These are phyloP conservation scores for Stagonosporopsis chrysanthemi DNA, from an alignment of 2,329 filamentous ascomycete species.

Conservation along the genomic window DNA sequence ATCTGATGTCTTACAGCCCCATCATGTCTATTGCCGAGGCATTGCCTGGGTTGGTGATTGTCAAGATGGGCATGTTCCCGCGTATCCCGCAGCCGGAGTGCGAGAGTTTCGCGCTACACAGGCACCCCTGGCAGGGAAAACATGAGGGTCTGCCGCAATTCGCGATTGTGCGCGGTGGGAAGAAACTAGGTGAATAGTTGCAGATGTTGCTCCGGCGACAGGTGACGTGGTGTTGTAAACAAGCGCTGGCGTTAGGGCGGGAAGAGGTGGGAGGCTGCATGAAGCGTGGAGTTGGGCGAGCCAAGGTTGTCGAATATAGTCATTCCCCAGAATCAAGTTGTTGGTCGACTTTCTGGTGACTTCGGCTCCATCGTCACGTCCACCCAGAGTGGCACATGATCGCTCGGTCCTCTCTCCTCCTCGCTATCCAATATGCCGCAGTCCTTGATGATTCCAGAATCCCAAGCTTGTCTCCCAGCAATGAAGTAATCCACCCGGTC, in stretches of 20 bases:
- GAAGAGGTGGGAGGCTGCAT: not conserved
- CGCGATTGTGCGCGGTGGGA: slow-evolving; percentile 51
- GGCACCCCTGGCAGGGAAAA: slow-evolving; percentile 54
- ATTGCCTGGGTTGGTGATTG: slow-evolving; percentile 53
- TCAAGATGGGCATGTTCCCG: slow-evolving; percentile 62
- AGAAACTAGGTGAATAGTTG: slow-evolving; percentile 43
- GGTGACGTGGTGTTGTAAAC: not conserved
- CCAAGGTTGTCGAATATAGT: too few relatives aligned
- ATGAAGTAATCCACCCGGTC: slow-evolving; percentile 63
- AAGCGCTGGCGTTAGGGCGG: not conserved
- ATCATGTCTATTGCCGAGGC: slow-evolving; percentile 55
- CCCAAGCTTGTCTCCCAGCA: slow-evolving; percentile 51
- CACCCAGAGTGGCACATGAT: slow-evolving; percentile 62
- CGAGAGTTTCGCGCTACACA: slow-evolving; percentile 55
- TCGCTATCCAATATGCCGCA: slow-evolving; percentile 53
- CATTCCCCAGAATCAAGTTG: not conserved
- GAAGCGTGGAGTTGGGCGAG: not conserved
- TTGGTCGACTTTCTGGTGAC: not conserved
- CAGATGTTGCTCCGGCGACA: not conserved
- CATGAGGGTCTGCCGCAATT: slow-evolving; percentile 50
- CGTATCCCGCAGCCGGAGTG: slow-evolving; percentile 56
- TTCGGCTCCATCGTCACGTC: slow-evolving; percentile 18
- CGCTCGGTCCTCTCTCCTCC: slow-evolving; percentile 59
- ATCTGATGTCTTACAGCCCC: slow-evolving; percentile 44
- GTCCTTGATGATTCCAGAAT: slow-evolving; percentile 46